Conservation (phyloP, 768 basidiomycete species). For the Coprinellus micaceus region DNA sequence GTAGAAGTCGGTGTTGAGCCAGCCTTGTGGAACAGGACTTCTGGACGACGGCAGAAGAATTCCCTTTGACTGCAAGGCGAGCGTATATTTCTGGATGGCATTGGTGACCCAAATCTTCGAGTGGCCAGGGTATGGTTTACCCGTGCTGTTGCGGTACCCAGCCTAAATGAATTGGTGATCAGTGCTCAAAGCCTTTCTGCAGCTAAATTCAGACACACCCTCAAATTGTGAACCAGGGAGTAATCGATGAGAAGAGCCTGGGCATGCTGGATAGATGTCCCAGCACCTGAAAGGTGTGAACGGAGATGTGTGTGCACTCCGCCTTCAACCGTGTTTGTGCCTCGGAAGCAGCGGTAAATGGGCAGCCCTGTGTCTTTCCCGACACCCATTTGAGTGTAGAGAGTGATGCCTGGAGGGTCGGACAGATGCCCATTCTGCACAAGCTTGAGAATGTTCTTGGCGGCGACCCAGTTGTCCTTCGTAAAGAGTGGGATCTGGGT, state of each 20-base stretch:
- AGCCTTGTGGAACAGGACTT: neutral
- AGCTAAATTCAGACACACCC: slow-evolving; percentile 13
- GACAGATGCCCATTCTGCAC: slow-evolving; percentile 25
- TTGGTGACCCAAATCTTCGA: neutral
- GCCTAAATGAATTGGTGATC: neutral
- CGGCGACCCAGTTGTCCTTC: slow-evolving; percentile 23
- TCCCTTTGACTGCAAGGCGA: neutral
- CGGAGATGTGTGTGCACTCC: slow-evolving; percentile 31
- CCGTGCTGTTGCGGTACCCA: neutral
- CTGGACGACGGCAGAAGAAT: neutral
- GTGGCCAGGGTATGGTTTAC: neutral
- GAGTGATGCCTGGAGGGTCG: slow-evolving; percentile 27
- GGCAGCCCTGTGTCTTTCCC: slow-evolving; percentile 20
- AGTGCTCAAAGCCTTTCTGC: neutral
- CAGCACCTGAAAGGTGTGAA: slow-evolving; percentile 17
- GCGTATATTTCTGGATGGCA: neutral
- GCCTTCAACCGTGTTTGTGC: slow-evolving; percentile 33
- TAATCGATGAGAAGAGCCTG: slow-evolving; percentile 22
- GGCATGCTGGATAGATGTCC: slow-evolving; percentile 19
- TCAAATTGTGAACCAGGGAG: slow-evolving; percentile 25
- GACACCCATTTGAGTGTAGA: slow-evolving; percentile 17
- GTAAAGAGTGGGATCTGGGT: slow-evolving; percentile 29
- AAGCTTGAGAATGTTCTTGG: slow-evolving; percentile 26
- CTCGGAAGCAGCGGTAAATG: slow-evolving; percentile 24
- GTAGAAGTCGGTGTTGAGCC: slow-evolving; percentile 21